Evolutionary conservation across 352 stramenopile species (phyloP).

Genomic region (Phytophthora cactorum): DNA sequence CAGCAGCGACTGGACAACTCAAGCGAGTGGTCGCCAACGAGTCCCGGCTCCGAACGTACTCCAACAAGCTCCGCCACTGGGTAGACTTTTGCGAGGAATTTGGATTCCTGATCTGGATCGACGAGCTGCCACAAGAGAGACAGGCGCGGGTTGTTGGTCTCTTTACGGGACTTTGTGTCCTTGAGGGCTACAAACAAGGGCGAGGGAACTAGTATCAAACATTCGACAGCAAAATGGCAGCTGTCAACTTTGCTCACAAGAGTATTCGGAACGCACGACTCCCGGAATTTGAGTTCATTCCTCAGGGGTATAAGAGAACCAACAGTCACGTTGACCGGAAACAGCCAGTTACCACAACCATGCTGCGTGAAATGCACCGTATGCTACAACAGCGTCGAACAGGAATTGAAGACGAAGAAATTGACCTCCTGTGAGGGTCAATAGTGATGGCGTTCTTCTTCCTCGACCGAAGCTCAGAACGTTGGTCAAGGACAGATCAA

Average conservation of each 20-base stretch:
- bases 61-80: slow-evolving; percentile 7
- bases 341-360: not conserved
- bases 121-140: not conserved
- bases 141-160: no score
- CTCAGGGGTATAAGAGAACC: not conserved
- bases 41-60: not conserved
- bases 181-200: no score
- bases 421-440: no score
- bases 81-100: not conserved
- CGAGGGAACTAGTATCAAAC: not conserved
- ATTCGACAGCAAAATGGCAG: not conserved
- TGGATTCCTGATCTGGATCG: not conserved
- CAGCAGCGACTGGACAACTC: not conserved
- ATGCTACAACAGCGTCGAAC: not conserved
- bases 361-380: not conserved
- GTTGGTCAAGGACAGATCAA: no score
- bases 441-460: no score
- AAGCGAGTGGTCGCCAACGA: not conserved
- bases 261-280: not conserved
- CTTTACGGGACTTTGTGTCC: no score
- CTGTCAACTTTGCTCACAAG: not conserved
- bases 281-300: not conserved
- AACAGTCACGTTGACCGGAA: not conserved
- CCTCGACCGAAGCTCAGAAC: no score
- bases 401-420: no score